Conservation (phyloP, 345 rosid species). For the Melastoma malabathricum region DNA sequence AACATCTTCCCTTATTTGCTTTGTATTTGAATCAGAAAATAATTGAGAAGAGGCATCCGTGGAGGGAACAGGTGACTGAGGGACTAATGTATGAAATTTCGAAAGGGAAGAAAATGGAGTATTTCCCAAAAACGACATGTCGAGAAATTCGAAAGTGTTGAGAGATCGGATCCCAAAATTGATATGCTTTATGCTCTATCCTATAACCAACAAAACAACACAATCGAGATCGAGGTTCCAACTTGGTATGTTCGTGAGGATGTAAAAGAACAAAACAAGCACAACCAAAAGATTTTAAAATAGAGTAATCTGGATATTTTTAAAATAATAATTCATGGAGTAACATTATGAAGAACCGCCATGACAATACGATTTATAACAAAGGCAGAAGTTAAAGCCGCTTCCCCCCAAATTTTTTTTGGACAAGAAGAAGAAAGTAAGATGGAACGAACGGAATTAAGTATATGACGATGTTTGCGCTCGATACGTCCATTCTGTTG, state of each 20-base stretch:
- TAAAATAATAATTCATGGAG: slow-evolving; percentile 4
- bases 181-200: slow-evolving; percentile 1
- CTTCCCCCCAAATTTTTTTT: slow-evolving; percentile 1
- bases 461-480: slow-evolving; percentile 2
- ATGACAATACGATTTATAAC: background rate
- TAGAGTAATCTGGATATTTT: background rate
- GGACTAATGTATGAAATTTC: no score
- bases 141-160: background rate
- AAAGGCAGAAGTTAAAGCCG: background rate
- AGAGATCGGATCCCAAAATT: background rate
- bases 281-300: slow-evolving; percentile 2
- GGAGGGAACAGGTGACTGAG: no score
- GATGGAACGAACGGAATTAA: background rate
- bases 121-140: slow-evolving; percentile 5
- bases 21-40: no score
- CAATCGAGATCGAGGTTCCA: background rate
- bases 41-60: no score
- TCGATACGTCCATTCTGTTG: slow-evolving; percentile 7
- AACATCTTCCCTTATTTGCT: no score
- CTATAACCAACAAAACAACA: slow-evolving; percentile 1
- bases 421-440: background rate
- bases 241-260: background rate
- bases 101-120: background rate
- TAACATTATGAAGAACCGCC: background rate
- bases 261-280: slow-evolving; percentile 6